phyloP scores from a whole-genome alignment of 345 rosid species.

The Excoecaria agallocha region DNA sequence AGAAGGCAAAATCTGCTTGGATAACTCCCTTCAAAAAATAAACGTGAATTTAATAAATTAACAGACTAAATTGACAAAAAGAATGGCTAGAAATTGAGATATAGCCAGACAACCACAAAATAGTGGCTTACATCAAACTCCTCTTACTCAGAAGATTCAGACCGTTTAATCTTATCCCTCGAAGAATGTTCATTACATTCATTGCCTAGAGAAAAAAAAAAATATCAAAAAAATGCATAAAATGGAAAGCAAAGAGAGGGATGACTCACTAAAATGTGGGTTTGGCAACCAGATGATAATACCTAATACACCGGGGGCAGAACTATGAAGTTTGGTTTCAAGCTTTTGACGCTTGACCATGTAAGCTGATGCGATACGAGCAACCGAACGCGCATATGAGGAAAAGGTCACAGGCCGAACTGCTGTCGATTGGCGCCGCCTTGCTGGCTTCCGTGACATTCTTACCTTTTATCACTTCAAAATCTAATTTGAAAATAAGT shows the following conservation, averaged over 20 bases:
- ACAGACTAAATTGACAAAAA: not conserved
- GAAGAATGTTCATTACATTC: conserved; percentile 21
- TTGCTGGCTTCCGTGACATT: conserved; percentile 34
- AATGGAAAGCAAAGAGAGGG: conserved; percentile 9
- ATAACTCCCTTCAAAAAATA: conserved; percentile 53
- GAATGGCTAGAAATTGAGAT: not conserved
- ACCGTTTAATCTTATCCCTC: conserved; percentile 22
- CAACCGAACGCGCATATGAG: conserved; percentile 64
- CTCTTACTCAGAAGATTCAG: conserved; percentile 59
- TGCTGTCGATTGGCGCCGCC: conserved; percentile 28
- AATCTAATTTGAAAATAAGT: not conserved
- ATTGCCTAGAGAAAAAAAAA: conserved; percentile 21
- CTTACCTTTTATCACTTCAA: not conserved
- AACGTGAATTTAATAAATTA: not conserved
- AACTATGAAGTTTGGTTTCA: conserved; percentile 18
- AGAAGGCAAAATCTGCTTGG: conserved; percentile 89
- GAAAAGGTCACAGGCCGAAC: conserved; percentile 61
- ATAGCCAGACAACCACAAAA: not conserved
- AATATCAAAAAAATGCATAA: not conserved
- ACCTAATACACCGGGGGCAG: conserved; percentile 34
- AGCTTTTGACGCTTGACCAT: conserved; percentile 30
- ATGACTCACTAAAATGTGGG: not conserved
- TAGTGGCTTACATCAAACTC: conserved; percentile 47
- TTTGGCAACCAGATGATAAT: not conserved
- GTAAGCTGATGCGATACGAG: conserved; percentile 37